Evolutionary conservation across 2,329 filamentous ascomycete species (phyloP).

Genomic region (Aspergillus caelatus): DNA sequence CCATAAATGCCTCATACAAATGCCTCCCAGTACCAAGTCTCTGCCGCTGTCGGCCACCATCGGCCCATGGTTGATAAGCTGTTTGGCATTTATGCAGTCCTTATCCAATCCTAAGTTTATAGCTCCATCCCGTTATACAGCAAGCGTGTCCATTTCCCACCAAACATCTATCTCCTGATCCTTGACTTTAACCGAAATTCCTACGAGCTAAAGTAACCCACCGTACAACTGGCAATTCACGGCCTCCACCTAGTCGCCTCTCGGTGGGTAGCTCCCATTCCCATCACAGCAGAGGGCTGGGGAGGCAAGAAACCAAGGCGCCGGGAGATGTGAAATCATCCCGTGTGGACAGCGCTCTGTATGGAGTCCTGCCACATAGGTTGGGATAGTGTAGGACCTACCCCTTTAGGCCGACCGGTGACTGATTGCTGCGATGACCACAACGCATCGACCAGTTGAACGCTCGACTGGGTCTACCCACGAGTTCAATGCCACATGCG

Average conservation of each 20-base stretch:
- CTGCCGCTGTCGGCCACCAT: neutral
- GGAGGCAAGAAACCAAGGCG: neutral
- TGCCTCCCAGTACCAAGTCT: neutral
- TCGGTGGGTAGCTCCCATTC: neutral
- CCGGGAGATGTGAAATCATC: neutral
- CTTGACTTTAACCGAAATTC: neutral
- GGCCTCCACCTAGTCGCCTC: conserved; percentile 9
- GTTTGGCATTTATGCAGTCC: conserved; percentile 2
- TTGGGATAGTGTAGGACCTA: conserved; percentile 1
- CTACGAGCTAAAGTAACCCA: conserved; percentile 8
- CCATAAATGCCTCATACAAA: conserved; percentile 29
- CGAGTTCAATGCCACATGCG: conserved; percentile 9
- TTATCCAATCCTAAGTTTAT: conserved; percentile 1
- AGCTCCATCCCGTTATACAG: conserved; percentile 1
- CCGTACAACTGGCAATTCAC: conserved; percentile 15
- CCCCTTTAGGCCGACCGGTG: conserved; percentile 17
- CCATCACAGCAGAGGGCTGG: conserved; percentile 4
- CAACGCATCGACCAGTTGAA: conserved; percentile 3
- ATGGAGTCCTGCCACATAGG: neutral
- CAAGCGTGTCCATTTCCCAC: neutral
- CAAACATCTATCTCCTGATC: neutral
- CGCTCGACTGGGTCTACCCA: conserved; percentile 4
- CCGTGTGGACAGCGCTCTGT: neutral
- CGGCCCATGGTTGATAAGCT: conserved; percentile 11
- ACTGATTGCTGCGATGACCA: conserved; percentile 9